Conservation (phyloP, 1,284 basidiomycete genomes). For the Lignosus rhinocerotis region DNA sequence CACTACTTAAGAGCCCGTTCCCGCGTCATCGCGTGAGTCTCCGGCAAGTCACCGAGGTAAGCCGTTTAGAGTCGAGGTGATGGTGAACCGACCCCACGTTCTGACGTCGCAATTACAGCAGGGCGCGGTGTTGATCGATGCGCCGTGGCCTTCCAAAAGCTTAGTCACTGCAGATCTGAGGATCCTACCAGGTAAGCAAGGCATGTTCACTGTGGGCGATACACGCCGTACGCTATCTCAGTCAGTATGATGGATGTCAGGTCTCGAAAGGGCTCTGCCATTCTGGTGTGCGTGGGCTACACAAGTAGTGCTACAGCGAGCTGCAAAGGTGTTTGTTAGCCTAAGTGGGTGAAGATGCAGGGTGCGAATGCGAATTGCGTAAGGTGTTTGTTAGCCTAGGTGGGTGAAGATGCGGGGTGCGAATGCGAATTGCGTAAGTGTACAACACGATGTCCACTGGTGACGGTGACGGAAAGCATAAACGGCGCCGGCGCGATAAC, state of each 20-base stretch:
- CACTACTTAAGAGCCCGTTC: not conserved
- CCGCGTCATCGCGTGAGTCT: not conserved
- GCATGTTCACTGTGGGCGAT: constrained; percentile 4
- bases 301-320: constrained; percentile 8
- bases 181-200: not conserved
- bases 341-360: not conserved
- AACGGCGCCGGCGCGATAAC: not conserved
- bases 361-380: constrained; percentile 1
- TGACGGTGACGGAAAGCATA: constrained; percentile 8
- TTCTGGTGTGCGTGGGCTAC: constrained; percentile 4
- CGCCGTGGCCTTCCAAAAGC: not conserved
- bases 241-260: not conserved
- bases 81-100: not conserved
- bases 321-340: constrained; percentile 3
- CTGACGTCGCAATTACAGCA: constrained; percentile 11
- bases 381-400: too few relatives aligned
- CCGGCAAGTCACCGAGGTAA: constrained; percentile 1
- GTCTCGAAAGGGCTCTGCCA: constrained; percentile 9
- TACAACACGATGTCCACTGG: constrained; percentile 19
- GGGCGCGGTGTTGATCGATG: not conserved
- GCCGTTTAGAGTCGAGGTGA: not conserved
- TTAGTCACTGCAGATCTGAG: not conserved
- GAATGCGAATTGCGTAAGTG: constrained; percentile 4
- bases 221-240: not conserved
- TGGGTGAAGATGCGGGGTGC: not conserved